Evolutionary conservation across 2,329 filamentous ascomycete species (phyloP).

Genomic region (Coleophoma eucalyptorum): DNA sequence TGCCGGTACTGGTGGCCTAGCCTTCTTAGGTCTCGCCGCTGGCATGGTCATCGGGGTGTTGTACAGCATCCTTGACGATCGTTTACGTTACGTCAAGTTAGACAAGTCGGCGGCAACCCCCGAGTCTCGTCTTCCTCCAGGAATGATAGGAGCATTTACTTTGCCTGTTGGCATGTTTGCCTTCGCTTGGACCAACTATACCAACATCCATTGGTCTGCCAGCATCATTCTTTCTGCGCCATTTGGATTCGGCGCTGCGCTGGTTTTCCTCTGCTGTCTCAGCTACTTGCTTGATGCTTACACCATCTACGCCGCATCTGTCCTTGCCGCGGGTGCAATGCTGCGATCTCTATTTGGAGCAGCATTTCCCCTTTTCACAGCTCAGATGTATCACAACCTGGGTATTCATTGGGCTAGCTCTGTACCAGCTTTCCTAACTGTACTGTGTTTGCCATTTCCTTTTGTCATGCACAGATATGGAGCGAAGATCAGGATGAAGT

Average conservation of each 20-base stretch:
- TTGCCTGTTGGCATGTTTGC: conserved; percentile 76
- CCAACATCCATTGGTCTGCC: conserved; percentile 51
- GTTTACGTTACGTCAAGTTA: conserved; percentile 36
- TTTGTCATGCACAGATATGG: conserved; percentile 79
- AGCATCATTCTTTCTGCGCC: conserved; percentile 46
- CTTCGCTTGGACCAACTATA: conserved; percentile 57
- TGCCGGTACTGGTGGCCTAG: conserved; percentile 51
- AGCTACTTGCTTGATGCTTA: conserved; percentile 68
- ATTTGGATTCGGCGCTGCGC: conserved; percentile 43
- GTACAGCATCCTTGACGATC: conserved; percentile 35
- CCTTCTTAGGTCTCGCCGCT: conserved; percentile 45
- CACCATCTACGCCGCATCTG: conserved; percentile 73
- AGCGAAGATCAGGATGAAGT: conserved; percentile 54
- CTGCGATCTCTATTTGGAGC: conserved; percentile 69
- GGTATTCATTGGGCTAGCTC: conserved; percentile 75
- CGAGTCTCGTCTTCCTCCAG: conserved; percentile 77
- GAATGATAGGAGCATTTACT: conserved; percentile 68
- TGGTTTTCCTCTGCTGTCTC: conserved; percentile 60
- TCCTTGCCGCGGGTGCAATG: conserved; percentile 68
- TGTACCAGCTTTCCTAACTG: conserved; percentile 69
- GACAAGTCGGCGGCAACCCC: conserved; percentile 40
- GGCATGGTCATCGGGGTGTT: conserved; percentile 27
- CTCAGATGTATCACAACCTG: conserved; percentile 42
- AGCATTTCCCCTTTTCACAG: conserved; percentile 70
- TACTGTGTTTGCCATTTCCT: conserved; percentile 69